These are phyloP conservation scores for Talaromyces sp. DNA, from an alignment of 2,329 filamentous ascomycete genomes.

Conservation along the genomic window DNA sequence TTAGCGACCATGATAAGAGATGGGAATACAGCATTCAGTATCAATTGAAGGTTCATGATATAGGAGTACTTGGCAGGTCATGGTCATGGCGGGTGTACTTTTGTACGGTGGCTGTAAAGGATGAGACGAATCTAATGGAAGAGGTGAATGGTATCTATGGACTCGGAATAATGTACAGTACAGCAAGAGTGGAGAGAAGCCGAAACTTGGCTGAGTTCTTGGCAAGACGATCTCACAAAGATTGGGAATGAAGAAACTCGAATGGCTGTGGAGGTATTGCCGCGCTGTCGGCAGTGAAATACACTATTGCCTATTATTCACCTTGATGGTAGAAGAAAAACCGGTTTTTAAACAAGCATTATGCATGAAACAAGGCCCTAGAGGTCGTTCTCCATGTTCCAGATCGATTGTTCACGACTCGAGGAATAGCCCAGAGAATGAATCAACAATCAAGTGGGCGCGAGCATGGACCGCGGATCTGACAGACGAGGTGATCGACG, in stretches of 20 bases:
- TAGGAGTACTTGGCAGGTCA: no score
- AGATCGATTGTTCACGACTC: background rate
- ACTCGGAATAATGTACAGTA: no score
- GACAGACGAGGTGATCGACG: slow-evolving; percentile 17
- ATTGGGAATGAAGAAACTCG: background rate
- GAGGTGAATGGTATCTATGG: no score
- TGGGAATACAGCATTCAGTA: no score
- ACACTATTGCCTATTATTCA: slow-evolving; percentile 2
- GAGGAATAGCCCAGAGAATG: background rate
- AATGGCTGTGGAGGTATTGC: background rate
- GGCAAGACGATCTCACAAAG: background rate
- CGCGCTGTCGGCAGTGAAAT: background rate
- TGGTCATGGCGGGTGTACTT: no score
- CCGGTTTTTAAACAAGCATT: background rate
- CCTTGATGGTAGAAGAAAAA: background rate
- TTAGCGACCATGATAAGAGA: background rate
- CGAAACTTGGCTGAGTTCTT: background rate
- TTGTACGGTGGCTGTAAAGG: no score
- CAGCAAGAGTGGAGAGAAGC: no score
- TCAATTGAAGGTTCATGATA: no score
- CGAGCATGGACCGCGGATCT: background rate
- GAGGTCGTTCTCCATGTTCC: background rate
- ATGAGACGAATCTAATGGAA: no score
- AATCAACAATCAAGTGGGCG: background rate
- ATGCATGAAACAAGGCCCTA: slow-evolving; percentile 4